Percentiles rank a stretch among this genome's conserved stretches.
Evolutionary conservation across 164 flowering plant genomes (phyloP).

Genomic region (Echeveria elegans): DNA sequence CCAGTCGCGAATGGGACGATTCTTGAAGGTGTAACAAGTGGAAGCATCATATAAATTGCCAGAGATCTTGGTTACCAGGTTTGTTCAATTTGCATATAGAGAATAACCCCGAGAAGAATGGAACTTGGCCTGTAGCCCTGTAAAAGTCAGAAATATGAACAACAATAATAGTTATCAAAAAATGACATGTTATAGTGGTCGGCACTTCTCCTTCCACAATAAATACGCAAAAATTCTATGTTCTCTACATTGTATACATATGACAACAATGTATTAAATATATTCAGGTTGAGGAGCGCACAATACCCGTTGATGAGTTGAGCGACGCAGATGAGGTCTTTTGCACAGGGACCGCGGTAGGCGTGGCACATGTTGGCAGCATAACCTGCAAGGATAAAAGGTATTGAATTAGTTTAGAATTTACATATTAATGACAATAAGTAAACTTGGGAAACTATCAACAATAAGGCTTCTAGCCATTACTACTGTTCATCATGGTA

Average conservation of each 20-base stretch:
- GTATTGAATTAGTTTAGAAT: constrained; percentile 19
- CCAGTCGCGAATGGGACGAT: constrained; percentile 73
- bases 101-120: too few relatives aligned
- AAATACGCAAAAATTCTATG: neutral
- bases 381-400: constrained; percentile 49
- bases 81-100: neutral
- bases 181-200: neutral
- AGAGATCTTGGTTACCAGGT: constrained; percentile 64
- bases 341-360: constrained; percentile 88
- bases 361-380: constrained; percentile 65
- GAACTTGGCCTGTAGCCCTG: too few relatives aligned
- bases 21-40: constrained; percentile 72
- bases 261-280: neutral
- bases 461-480: neutral
- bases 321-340: constrained; percentile 75
- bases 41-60: constrained; percentile 73
- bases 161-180: too few relatives aligned
- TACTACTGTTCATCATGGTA: neutral
- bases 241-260: neutral
- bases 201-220: too few relatives aligned
- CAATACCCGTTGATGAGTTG: constrained; percentile 53
- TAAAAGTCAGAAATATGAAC: too few relatives aligned
- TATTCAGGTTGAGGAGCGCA: constrained; percentile 67
- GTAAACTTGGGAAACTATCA: too few relatives aligned
- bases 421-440: neutral